Evolutionary conservation across 306 rosid genomes (phyloP).

Genomic region (Rosa rugosa): DNA sequence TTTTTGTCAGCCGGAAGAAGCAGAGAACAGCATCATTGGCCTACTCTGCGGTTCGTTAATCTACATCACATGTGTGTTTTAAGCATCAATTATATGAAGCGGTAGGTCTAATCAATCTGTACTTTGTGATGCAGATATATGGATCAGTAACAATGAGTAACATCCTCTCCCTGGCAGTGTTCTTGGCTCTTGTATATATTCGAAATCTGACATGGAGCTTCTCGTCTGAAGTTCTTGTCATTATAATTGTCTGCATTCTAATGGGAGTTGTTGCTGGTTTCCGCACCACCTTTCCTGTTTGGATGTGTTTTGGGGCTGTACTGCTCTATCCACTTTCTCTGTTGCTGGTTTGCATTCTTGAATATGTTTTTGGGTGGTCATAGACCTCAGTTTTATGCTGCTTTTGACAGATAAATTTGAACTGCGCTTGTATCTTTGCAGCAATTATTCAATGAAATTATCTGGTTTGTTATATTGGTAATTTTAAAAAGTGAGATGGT

Average conservation of each 20-base stretch:
- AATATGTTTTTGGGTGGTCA: constrained; percentile 32
- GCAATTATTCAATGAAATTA: background rate
- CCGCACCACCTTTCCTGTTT: constrained; percentile 37
- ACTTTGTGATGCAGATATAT: constrained; percentile 26
- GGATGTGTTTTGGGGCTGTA: constrained; percentile 26
- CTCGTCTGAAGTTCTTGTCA: constrained; percentile 37
- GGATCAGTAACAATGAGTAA: constrained; percentile 24
- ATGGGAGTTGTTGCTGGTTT: constrained; percentile 29
- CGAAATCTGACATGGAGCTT: constrained; percentile 25
- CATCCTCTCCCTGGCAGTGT: constrained; percentile 23
- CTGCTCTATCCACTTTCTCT: constrained; percentile 34
- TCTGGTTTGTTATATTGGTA: background rate
- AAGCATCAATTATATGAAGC: background rate
- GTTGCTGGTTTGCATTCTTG: constrained; percentile 30
- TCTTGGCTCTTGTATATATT: constrained; percentile 20
- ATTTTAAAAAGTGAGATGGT: background rate
- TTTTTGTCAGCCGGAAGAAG: constrained; percentile 12
- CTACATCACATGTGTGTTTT: background rate
- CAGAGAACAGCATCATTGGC: constrained; percentile 18
- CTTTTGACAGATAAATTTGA: background rate
- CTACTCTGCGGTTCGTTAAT: constrained; percentile 14
- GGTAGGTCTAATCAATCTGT: background rate
- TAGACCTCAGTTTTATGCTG: constrained; percentile 1
- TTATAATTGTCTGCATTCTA: constrained; percentile 32
- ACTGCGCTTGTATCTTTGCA: no score